phyloP scores from a whole-genome alignment of 2,329 filamentous ascomycete species.

The Diaporthe sp. region DNA sequence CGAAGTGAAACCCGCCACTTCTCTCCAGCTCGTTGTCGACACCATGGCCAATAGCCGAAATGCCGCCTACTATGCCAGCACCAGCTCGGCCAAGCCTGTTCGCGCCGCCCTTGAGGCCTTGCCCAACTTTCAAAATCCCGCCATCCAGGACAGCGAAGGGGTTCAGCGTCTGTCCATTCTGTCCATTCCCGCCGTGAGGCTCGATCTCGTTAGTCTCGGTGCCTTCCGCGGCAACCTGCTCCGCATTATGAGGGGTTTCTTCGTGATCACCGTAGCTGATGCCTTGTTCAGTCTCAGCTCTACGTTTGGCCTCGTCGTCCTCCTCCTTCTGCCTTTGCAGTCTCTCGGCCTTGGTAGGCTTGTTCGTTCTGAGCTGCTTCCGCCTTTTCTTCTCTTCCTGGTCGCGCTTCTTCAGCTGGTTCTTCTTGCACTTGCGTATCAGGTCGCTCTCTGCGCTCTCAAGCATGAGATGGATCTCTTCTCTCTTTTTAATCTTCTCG shows the following conservation, averaged over 20 bases:
- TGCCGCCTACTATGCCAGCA: constrained; percentile 59
- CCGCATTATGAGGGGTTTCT: constrained; percentile 65
- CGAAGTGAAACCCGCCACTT: constrained; percentile 66
- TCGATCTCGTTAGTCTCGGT: constrained; percentile 47
- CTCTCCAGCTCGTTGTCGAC: constrained; percentile 67
- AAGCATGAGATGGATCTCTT: constrained; percentile 77
- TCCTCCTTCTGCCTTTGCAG: constrained; percentile 60
- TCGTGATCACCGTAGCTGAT: constrained; percentile 66
- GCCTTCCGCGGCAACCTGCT: constrained; percentile 54
- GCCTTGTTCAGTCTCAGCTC: constrained; percentile 65
- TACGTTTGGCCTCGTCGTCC: constrained; percentile 63
- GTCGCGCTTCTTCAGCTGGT: constrained; percentile 77
- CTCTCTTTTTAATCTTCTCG: constrained; percentile 84
- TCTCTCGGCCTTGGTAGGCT: constrained; percentile 65
- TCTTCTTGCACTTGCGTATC: constrained; percentile 83
- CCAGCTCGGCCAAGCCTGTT: constrained; percentile 58
- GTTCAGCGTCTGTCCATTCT: constrained; percentile 37
- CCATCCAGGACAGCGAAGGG: constrained; percentile 44
- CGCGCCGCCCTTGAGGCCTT: constrained; percentile 63
- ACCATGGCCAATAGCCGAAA: constrained; percentile 62
- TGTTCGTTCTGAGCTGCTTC: constrained; percentile 63
- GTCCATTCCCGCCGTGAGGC: constrained; percentile 45
- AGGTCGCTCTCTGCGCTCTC: constrained; percentile 89
- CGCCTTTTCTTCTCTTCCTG: constrained; percentile 76
- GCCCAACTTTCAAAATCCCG: constrained; percentile 61